A percentile compares a stretch with the other conserved stretches of the same genome.
Evolutionary conservation across 83 land plant species (phyloP).

Genomic region (Picea mariana): DNA sequence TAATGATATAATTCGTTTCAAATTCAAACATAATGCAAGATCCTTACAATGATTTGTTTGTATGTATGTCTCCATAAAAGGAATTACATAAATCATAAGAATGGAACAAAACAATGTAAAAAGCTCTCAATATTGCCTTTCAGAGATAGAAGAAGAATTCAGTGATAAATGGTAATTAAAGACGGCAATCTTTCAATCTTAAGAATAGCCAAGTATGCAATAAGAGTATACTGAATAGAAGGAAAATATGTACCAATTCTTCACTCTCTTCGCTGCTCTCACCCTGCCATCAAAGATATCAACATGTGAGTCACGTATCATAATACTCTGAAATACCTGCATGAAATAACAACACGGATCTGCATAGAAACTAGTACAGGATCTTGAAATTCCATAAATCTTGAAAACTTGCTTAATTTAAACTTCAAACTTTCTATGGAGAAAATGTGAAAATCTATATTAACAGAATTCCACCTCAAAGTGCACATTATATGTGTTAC

Average conservation of each 20-base stretch:
- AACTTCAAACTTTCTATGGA: background rate
- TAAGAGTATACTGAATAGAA: slow-evolving; percentile 19
- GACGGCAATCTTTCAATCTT: too few species aligned
- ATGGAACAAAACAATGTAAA: too few species aligned
- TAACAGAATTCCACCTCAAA: background rate
- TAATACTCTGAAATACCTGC: background rate
- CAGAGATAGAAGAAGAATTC: too few species aligned
- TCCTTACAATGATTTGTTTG: too few species aligned
- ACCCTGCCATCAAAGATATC: slow-evolving; percentile 17
- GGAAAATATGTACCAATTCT: slow-evolving; percentile 7
- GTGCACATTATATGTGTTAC: background rate
- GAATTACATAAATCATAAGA: too few species aligned
- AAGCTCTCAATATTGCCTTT: too few species aligned
- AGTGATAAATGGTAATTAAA: too few species aligned
- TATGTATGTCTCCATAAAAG: too few species aligned
- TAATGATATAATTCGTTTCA: too few species aligned
- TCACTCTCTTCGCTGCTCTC: slow-evolving; percentile 22
- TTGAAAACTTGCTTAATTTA: background rate
- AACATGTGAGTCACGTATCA: background rate
- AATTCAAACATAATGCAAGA: too few species aligned
- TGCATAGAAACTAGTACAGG: too few species aligned
- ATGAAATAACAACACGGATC: too few species aligned
- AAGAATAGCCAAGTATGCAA: background rate
- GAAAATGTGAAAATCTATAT: background rate
- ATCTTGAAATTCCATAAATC: background rate